Evolutionary conservation across 2,329 filamentous ascomycete genomes (phyloP), one percentile per base, ranked within the genome.

Genomic region (Rhexocercosporidium sp.): DNA sequence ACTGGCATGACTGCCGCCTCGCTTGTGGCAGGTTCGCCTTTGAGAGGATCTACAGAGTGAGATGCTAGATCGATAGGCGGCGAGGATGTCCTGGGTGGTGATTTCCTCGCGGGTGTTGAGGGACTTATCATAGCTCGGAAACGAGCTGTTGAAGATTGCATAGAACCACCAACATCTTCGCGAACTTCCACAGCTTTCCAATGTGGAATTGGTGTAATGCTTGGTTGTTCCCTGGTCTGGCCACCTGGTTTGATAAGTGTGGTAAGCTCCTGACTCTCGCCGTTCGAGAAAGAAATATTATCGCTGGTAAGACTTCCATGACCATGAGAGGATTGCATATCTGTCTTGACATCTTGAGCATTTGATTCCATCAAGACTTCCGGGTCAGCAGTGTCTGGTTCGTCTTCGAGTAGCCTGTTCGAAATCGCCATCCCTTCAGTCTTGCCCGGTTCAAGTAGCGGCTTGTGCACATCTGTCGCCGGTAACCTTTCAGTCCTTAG

Each of bases 81-180:
- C 31, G 31, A 53, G 49, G 22, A 12, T 16, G n/a, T 22, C 37
- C 46, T 59, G 20, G 49, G 14, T 22, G 29, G 25, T 18, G 46
- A 34, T 2, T 37, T 29, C 39, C n/a, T 66, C 12, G 27, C 14
- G 49, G 25, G 37, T 12, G 66, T 14, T 20, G 69, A 68, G 59
- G 62, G 37, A 29, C 67, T 63, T n/a, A 70, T 60, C 14, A 67
- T 67, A 41, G 67, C 44, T 53, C 67, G 64, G 49, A 71, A 71
- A 29, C 65, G 66, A 49, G 66, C 56, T 25, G 60, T 67, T 54
- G 62, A 57, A 37, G 67, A 57, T 47, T 70, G 54, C 14, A 71
- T 59, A 16, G 39, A 59, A 39, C 49, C 59, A 18, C 25, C 47
- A 44, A 57, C 11, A 46, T 64, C 25, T 34, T 59, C 25, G 25